Evolutionary conservation across 2,329 filamentous ascomycete species (phyloP).

Genomic region (Alternaria incomplexa): DNA sequence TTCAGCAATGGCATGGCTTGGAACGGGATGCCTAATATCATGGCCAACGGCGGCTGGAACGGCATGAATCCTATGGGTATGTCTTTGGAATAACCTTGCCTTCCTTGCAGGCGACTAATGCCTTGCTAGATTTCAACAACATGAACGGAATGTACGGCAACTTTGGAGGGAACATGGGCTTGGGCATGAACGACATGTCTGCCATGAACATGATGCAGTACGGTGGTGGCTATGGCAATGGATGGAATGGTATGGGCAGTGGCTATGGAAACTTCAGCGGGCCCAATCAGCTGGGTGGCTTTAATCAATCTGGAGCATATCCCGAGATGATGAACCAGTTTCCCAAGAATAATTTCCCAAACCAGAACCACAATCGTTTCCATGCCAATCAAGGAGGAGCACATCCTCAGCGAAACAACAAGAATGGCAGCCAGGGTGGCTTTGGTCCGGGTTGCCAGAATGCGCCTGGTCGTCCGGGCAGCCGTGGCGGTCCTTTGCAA

Average conservation of each 20-base stretch:
- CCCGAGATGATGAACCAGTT: constrained; percentile 59
- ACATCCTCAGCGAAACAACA: constrained; percentile 48
- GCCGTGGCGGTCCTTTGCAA: constrained; percentile 35
- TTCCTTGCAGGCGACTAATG: constrained; percentile 19
- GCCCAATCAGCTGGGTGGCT: constrained; percentile 59
- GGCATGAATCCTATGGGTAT: constrained; percentile 79
- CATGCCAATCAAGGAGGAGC: constrained; percentile 69
- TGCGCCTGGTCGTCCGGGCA: constrained; percentile 38
- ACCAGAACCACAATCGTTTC: constrained; percentile 76
- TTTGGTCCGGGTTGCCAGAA: constrained; percentile 37
- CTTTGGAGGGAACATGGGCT: constrained; percentile 71
- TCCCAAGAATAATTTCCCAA: constrained; percentile 68
- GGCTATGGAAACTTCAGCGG: constrained; percentile 69
- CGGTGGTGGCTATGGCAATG: constrained; percentile 68
- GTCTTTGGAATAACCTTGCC: constrained; percentile 46
- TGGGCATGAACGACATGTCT: constrained; percentile 79
- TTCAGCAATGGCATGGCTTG: constrained; percentile 66
- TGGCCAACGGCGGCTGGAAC: constrained; percentile 70
- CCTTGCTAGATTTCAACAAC: constrained; percentile 46
- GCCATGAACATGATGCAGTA: constrained; percentile 70
- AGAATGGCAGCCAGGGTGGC: constrained; percentile 51
- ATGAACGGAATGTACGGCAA: constrained; percentile 81
- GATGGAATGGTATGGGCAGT: constrained; percentile 69
- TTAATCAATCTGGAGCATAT: constrained; percentile 59
- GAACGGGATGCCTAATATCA: constrained; percentile 53